Conservation (phyloP, 1,284 basidiomycete genomes). For the Microbotryum violaceum region DNA sequence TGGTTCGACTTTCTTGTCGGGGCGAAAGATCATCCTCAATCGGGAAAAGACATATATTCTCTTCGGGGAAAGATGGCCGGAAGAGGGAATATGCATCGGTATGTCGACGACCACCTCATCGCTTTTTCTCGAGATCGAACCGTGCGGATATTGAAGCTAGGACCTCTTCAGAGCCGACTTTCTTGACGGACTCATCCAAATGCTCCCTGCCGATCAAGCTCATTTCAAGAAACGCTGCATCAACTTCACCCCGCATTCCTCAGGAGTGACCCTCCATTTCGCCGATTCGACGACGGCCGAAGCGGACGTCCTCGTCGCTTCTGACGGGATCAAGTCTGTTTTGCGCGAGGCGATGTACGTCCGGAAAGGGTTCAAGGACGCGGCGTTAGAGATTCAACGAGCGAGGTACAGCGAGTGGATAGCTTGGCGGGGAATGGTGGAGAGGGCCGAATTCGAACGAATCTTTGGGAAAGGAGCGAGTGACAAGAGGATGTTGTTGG, state of each 20-base stretch:
- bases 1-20: constrained; percentile 26
- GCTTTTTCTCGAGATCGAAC: neutral
- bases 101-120: neutral
- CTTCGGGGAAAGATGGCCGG: constrained; percentile 10
- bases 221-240: constrained; percentile 14
- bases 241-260: constrained; percentile 10
- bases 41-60: constrained; percentile 14
- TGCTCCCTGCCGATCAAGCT: constrained; percentile 14
- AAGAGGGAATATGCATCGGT: constrained; percentile 24
- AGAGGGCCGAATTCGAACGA: constrained; percentile 26
- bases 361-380: constrained; percentile 4
- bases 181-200: constrained; percentile 21
- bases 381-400: constrained; percentile 21
- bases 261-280: constrained; percentile 21
- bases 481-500: constrained; percentile 34
- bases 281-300: constrained; percentile 7
- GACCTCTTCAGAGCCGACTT: constrained; percentile 26
- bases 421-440: constrained; percentile 34
- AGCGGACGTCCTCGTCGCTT: constrained; percentile 37
- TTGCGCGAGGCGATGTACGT: constrained; percentile 32
- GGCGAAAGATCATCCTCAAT: constrained; percentile 8
- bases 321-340: constrained; percentile 38
- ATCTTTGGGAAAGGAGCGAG: constrained; percentile 32
- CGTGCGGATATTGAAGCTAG: neutral
- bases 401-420: constrained; percentile 35